Base-by-base conservation (phyloP, 176 grass and related monocot genomes). In the Bolboschoenus planiculmis region DNA sequence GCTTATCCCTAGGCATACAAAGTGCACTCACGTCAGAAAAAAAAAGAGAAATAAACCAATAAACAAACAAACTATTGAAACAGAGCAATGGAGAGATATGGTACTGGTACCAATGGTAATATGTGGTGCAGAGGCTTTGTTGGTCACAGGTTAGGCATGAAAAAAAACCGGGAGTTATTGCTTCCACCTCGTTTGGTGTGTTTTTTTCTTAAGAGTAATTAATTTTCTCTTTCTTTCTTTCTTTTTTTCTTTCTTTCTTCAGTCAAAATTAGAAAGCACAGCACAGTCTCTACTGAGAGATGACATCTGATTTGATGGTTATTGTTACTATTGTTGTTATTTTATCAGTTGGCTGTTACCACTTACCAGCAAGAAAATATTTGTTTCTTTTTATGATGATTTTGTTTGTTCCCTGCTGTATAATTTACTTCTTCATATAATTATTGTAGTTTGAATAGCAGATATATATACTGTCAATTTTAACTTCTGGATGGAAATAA, bases 91-190 rank as follows among this genome's bases (percentile, higher is more conserved):
- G 31, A 66, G 10, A 36, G 2, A 26, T 8, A 44, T 73, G 42
- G 20, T 48, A n/a, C n/a, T n/a, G n/a, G n/a, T n/a, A n/a, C n/a
- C n/a, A 74, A 74, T 74, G 70, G 42, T 42, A 74, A 74, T 31
- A 47, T 30, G 23, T 74, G 70, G n/a, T 44, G 72, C 72, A 77
- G 46, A 51, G 47, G 7, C 26, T 53, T 77, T 77, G 46, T 77
- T 48, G 70, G 70, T 46, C 70, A 74, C 42, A 74, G 24, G 24
- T 48, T 48, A 23, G 43, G 70, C 42, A 72, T 44, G n/a, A 74
- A 77, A 77, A 53, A 74, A 77, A 77, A 53, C 46, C 72, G 51
- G 70, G 70, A 77, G 46, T 53, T 51, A 77, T 77, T 51, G 44
- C 44, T 77, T 75, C 26, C 53, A 10, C 72, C 46, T 77, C 46